A percentile compares a stretch with the other conserved stretches of the same genome.
phyloP scores from a whole-genome alignment of 768 basidiomycete genomes.

The Amanita fuliginea region DNA sequence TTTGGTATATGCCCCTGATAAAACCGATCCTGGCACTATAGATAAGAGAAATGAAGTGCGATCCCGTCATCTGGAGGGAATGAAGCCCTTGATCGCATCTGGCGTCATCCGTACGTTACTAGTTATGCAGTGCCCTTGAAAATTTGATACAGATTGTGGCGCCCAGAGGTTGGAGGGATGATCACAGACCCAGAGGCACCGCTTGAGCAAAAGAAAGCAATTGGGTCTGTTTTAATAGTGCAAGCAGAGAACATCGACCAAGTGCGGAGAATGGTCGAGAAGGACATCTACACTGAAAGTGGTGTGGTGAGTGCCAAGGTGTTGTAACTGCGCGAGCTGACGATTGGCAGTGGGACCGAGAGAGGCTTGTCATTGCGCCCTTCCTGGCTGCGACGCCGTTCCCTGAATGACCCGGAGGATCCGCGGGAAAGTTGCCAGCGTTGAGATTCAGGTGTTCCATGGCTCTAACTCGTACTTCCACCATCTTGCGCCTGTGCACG shows the following conservation, averaged over 20 bases:
- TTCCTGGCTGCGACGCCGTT: slow-evolving; percentile 19
- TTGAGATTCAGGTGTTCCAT: neutral
- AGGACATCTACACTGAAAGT: slow-evolving; percentile 26
- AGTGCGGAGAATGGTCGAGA: slow-evolving; percentile 19
- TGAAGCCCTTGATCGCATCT: slow-evolving; percentile 22
- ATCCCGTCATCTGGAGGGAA: slow-evolving; percentile 28
- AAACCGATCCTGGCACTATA: slow-evolving; percentile 20
- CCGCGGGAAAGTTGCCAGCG: neutral
- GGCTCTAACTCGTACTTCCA: neutral
- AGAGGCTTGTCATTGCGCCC: slow-evolving; percentile 7
- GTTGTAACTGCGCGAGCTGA: neutral
- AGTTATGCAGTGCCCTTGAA: neutral
- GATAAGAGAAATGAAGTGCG: slow-evolving; percentile 36
- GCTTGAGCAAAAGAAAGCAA: slow-evolving; percentile 27
- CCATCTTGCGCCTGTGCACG: slow-evolving; percentile 4
- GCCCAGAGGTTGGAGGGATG: slow-evolving; percentile 38
- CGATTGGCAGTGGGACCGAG: slow-evolving; percentile 7
- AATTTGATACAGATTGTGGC: neutral
- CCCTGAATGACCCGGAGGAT: slow-evolving; percentile 6
- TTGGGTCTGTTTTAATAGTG: slow-evolving; percentile 41
- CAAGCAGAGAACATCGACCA: slow-evolving; percentile 41
- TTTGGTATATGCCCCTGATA: slow-evolving; percentile 47
- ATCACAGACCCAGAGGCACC: slow-evolving; percentile 34
- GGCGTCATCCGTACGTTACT: slow-evolving; percentile 30
- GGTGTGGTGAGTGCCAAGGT: slow-evolving; percentile 23